These are phyloP conservation scores for Hordeum marinum DNA, from an alignment of 176 grass and related monocot species.

Conservation along the genomic window DNA sequence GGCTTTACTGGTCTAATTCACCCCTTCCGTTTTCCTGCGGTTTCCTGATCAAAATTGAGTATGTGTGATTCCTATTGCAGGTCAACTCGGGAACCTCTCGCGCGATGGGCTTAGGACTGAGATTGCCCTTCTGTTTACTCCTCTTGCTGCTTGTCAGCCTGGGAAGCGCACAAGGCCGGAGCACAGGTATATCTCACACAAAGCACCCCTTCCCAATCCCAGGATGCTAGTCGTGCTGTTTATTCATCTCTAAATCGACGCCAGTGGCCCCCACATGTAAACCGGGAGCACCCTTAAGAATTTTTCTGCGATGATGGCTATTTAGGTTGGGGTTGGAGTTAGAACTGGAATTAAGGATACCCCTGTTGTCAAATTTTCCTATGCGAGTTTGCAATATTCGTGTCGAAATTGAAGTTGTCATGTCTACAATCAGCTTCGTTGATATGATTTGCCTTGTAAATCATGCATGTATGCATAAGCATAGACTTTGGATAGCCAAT, in stretches of 20 bases:
- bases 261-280: too few relatives aligned
- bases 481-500: neutral
- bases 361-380: neutral
- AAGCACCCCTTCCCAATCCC: neutral
- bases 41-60: neutral
- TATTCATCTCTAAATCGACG: neutral
- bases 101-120: neutral
- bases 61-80: neutral
- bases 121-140: neutral
- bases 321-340: neutral
- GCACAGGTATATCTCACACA: neutral
- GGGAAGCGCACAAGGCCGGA: constrained; percentile 15
- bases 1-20: neutral
- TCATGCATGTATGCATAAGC: neutral
- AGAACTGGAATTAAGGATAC: neutral
- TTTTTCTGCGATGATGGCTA: neutral
- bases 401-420: neutral
- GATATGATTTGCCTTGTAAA: neutral
- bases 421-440: neutral
- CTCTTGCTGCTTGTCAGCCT: constrained; percentile 32
- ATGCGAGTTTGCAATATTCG: neutral
- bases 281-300: too few relatives aligned
- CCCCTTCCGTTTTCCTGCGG: neutral
- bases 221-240: neutral
- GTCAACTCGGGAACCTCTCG: neutral